Base-by-base conservation (phyloP, 768 basidiomycete genomes). In the Pisolithus marmoratus region DNA sequence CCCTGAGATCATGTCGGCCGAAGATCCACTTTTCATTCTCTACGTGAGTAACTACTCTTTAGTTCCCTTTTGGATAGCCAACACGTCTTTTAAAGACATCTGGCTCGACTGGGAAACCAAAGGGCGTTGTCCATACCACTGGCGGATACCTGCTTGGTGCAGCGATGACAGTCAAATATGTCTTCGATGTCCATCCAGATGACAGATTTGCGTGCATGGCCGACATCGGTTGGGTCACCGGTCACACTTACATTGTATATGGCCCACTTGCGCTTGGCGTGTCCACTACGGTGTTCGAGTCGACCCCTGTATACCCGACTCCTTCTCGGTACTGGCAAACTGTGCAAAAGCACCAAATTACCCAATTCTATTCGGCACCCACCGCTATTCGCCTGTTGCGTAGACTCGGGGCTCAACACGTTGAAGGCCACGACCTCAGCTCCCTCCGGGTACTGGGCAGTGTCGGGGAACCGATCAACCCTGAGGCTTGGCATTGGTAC, bases 401-500 rank as follows among this genome's bases (percentile, higher is more conserved):
- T 56, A 75, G 86, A 36, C 81, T 95, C 36, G 95, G 95, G 45
- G 80, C 84, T 51, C 84, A 93, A 43, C 90, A 94, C 65, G 90
- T 92, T 51, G 78, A 90, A 63, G 74, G 79, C 9, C 78, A 92
- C 70, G 92, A 96, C 65, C 78, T 99, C 45, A 82, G 78, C 62
- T 80, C 79, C 15, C 70, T 99, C 52, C 84, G 96, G 52, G 87
- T 96, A 7, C 74, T 99, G 37, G 95, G 96, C 22, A 85, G 79
- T 53, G 96, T 98, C 42, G 96, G 95, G 50, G 96, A 99, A 72
- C 96, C 96, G 1, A 98, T 99, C 76, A 97, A 97, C 70, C 94
- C 94, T 24, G 95, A 97, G 68, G 95, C 95, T 11, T 97, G 96
- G 95, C 82, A 94, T 61, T 98, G 95, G 95, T 96, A 94, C 72